Evolutionary conservation across 306 rosid species (phyloP), one percentile per base, ranked within the genome.

Genomic region (Ormosia semicastrata): DNA sequence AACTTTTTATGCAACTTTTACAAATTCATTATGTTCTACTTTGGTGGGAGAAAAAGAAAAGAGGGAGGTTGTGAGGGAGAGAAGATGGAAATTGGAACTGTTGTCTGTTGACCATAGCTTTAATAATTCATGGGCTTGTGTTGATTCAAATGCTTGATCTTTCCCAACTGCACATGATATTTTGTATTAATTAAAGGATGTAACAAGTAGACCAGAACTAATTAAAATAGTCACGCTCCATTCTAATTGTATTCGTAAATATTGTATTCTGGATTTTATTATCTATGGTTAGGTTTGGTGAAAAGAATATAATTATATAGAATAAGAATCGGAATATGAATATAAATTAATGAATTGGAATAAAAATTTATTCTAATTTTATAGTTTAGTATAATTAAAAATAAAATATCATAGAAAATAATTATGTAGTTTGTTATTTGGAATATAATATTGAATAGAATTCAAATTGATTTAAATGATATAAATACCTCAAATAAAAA

Each of bases 91-190:
- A 3, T 52, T 46, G 50, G 10, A 50, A 78, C 12, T 40, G 80
- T 76, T 70, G 78, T 36, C 33, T 62, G 72, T 65, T 66, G 84
- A 78, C 78, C 74, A 57, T 32, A 71, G 68, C 53, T 53, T 83
- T 33, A 70, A 39, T 53, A 17, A 47, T 76, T 37, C 49, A 52
- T 11, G 37, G 54, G 15, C 53, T 8, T 41, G 49, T 32, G 3
- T 65, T 81, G 52, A 54, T 80, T 44, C 47, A 37, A 83, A 12
- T 71, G 65, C 32, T 9, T 71, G 36, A n/a, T 62, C 56, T 75
- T 75, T 74, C 74, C 88, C 87, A 87, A 78, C 77, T 76, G 52
- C 86, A 80, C 89, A 82, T 85, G 84, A 69, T 75, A 70, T 66
- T 68, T 58, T 44, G 58, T 41, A 53, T 8, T 53, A 59, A 53